phyloP scores from a whole-genome alignment of 2,329 filamentous ascomycete species.

The Colletotrichum tamarilloi region DNA sequence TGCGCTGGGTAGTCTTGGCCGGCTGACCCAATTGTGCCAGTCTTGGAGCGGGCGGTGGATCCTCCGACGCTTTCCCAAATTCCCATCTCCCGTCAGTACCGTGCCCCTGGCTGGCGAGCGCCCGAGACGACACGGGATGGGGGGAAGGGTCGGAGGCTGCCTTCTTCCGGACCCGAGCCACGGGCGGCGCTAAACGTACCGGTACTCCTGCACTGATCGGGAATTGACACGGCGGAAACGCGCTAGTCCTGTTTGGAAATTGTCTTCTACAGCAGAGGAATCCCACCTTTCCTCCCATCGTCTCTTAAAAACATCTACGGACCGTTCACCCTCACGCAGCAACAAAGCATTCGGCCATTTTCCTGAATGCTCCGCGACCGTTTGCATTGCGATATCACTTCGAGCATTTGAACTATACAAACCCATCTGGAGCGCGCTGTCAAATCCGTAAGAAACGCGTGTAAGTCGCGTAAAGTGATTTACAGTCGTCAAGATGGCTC shows the following conservation, averaged over 20 bases:
- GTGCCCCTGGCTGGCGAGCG: background rate
- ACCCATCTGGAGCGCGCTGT: conserved; percentile 5
- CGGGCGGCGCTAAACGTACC: background rate
- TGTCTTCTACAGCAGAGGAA: conserved; percentile 30
- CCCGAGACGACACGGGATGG: background rate
- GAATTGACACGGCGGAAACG: conserved; percentile 30
- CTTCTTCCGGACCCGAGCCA: conserved; percentile 10
- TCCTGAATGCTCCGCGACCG: background rate
- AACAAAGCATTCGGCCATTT: conserved; percentile 9
- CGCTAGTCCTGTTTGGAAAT: conserved; percentile 34
- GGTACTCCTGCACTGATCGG: background rate
- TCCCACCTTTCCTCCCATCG: conserved; percentile 36
- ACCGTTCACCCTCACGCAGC: conserved; percentile 15
- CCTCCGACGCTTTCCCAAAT: background rate
- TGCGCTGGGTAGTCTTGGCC: conserved; percentile 13
- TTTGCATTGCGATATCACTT: background rate
- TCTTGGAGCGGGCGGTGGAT: conserved; percentile 5
- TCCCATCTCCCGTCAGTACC: background rate
- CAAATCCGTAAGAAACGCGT: conserved; percentile 54
- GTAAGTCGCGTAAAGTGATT: conserved; percentile 67
- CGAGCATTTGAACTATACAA: conserved; percentile 28
- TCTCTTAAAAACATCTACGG: conserved; percentile 34
- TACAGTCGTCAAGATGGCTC: conserved; percentile 59
- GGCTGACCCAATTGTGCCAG: conserved; percentile 20
- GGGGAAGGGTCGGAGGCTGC: background rate